Evolutionary conservation across 1,139 yeast species (phyloP).

Genomic region (Zygosaccharomyces sapae): DNA sequence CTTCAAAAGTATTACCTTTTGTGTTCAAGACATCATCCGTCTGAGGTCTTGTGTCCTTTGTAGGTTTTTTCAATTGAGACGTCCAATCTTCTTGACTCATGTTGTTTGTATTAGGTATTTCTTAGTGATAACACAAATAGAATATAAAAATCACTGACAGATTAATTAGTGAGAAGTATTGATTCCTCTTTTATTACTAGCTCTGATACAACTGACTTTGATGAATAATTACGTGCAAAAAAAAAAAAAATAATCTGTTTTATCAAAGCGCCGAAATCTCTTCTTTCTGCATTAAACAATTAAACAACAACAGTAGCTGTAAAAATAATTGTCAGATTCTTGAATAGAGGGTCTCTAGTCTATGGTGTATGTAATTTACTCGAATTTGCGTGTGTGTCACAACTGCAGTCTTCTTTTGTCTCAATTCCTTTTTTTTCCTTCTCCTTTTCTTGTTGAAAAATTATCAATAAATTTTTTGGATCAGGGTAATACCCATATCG

Average conservation of each 20-base stretch:
- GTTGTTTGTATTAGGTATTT: slow-evolving; percentile 1
- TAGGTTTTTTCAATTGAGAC: slow-evolving; percentile 66
- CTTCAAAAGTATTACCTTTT: slow-evolving; percentile 88
- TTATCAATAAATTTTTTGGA: slow-evolving; percentile 1
- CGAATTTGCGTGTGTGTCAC: background rate
- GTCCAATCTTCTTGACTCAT: slow-evolving; percentile 54
- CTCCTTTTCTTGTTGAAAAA: slow-evolving; percentile 6
- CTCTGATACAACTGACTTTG: background rate
- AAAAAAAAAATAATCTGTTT: background rate
- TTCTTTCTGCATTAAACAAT: background rate
- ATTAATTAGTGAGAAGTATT: background rate
- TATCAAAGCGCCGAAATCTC: background rate
- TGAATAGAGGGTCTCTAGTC: background rate
- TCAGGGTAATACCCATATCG: slow-evolving; percentile 4
- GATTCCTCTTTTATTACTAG: background rate
- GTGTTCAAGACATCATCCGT: slow-evolving; percentile 94
- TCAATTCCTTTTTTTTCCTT: slow-evolving; percentile 1
- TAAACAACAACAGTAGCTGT: background rate
- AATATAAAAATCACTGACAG: background rate
- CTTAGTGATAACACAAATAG: slow-evolving; percentile 1
- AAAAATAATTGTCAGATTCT: background rate
- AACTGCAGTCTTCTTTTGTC: background rate
- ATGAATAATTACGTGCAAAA: background rate
- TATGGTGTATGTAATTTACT: background rate
- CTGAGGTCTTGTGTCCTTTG: slow-evolving; percentile 85